A percentile compares a stretch with the other conserved stretches of the same genome.
Conservation (phyloP, 805 yeast genomes). For the Yamadazyma tumulicola region DNA sequence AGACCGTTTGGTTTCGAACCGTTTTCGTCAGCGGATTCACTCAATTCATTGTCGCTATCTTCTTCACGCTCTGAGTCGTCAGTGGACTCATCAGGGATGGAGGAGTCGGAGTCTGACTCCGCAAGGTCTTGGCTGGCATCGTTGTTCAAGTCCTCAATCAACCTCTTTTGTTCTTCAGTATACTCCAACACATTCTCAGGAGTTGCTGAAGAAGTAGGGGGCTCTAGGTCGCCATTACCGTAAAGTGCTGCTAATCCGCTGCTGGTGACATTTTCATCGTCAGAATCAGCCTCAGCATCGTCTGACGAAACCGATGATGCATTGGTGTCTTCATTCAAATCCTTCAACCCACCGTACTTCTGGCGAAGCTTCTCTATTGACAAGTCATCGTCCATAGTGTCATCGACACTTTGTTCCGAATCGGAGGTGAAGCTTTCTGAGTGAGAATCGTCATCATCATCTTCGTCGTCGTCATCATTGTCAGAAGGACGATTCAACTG, state of each 20-base stretch:
- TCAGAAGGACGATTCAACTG: slow-evolving; percentile 53
- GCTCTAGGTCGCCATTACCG: slow-evolving; percentile 16
- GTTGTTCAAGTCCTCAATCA: slow-evolving; percentile 21
- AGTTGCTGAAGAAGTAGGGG: neutral
- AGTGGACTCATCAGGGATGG: slow-evolving; percentile 15
- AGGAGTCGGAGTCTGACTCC: slow-evolving; percentile 12
- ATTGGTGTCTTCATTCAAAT: slow-evolving; percentile 12
- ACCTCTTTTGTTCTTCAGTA: slow-evolving; percentile 29
- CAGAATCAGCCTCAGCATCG: slow-evolving; percentile 9
- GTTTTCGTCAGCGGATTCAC: slow-evolving; percentile 9
- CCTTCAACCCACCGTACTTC: slow-evolving; percentile 48
- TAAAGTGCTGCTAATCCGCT: slow-evolving; percentile 32
- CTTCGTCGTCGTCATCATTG: slow-evolving; percentile 14
- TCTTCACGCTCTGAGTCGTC: slow-evolving; percentile 14
- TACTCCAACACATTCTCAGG: slow-evolving; percentile 20
- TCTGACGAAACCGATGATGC: slow-evolving; percentile 18
- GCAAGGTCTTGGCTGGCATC: slow-evolving; percentile 3
- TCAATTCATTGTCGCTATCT: slow-evolving; percentile 6
- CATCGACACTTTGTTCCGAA: slow-evolving; percentile 19
- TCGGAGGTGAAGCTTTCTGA: slow-evolving; percentile 18
- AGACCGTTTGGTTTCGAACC: slow-evolving; percentile 14
- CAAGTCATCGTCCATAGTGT: slow-evolving; percentile 30
- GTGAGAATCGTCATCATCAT: slow-evolving; percentile 15
- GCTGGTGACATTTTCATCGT: slow-evolving; percentile 11
- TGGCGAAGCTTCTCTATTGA: slow-evolving; percentile 53